Conservation (phyloP, 2,329 filamentous ascomycete species). For the Byssochlamys sp. region DNA sequence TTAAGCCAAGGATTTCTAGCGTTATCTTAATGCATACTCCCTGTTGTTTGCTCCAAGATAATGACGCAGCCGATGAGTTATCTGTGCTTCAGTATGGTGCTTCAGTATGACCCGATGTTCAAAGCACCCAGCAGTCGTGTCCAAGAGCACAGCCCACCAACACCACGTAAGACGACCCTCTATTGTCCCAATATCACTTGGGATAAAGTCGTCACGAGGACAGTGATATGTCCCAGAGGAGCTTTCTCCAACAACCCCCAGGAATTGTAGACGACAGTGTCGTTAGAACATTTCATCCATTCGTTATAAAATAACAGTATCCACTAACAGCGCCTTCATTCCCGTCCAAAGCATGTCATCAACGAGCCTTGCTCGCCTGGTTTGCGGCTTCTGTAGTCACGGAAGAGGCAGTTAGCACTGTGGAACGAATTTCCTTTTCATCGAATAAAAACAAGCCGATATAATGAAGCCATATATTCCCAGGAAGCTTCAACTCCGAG, state of each 20-base stretch:
- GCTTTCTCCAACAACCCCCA: constrained; percentile 1
- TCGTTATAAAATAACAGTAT: neutral
- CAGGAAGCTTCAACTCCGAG: neutral
- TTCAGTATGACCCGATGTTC: neutral
- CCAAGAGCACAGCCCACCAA: neutral
- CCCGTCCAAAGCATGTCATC: constrained; percentile 1
- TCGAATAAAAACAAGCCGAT: neutral
- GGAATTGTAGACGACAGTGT: neutral
- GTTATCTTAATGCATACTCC: neutral
- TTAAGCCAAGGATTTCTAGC: neutral
- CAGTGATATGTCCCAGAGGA: neutral
- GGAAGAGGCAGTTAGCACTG: constrained; percentile 10
- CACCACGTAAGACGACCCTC: neutral
- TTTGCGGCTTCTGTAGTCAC: constrained; percentile 38
- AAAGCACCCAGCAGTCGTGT: neutral
- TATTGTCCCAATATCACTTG: neutral
- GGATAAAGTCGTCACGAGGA: neutral
- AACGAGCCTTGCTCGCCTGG: constrained; percentile 42
- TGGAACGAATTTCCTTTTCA: neutral
- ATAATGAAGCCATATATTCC: neutral
- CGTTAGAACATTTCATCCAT: neutral
- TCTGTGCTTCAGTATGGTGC: neutral
- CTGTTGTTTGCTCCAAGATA: neutral
- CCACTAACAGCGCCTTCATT: neutral
- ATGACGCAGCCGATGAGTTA: neutral